Conservation (phyloP, 129 eudicot genomes). For the Pittosporum tobira region DNA sequence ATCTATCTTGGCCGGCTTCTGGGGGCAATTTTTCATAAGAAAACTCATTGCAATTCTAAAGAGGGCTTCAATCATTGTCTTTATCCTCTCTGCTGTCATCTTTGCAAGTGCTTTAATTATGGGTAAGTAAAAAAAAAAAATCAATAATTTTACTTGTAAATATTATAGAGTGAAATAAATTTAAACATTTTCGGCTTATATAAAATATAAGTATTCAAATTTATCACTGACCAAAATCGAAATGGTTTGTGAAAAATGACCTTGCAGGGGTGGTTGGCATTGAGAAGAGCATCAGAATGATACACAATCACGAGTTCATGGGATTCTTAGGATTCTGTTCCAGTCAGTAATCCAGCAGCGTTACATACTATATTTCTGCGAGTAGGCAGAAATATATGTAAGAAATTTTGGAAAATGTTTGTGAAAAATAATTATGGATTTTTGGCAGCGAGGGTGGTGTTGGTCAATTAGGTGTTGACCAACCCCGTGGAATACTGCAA, state of each 20-base stretch:
- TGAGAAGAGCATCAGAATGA: conserved; percentile 63
- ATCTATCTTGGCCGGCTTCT: conserved; percentile 74
- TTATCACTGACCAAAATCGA: background rate
- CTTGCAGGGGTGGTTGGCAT: conserved; percentile 82
- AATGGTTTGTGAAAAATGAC: background rate
- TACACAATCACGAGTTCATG: conserved; percentile 75
- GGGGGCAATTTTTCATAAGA: conserved; percentile 76
- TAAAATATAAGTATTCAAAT: too few relatives aligned
- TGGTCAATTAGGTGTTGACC: conserved; percentile 41
- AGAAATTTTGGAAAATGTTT: conserved; percentile 4
- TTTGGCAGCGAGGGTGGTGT: conserved; percentile 1
- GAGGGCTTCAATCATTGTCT: conserved; percentile 82
- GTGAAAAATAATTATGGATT: background rate
- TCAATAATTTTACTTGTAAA: too few relatives aligned
- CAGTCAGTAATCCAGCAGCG: conserved; percentile 38
- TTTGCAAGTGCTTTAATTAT: conserved; percentile 82
- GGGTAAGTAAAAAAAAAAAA: conserved; percentile 39
- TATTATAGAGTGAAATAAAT: too few relatives aligned
- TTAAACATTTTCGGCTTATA: too few relatives aligned
- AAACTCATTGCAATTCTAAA: conserved; percentile 53
- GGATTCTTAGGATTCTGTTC: conserved; percentile 75
- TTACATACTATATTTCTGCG: too few relatives aligned
- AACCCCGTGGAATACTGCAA: background rate
- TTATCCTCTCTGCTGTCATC: conserved; percentile 84
- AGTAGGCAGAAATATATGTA: background rate